These are phyloP conservation scores for Fonsecaea monophora DNA, from an alignment of 2,329 filamentous ascomycete species.

Conservation along the genomic window DNA sequence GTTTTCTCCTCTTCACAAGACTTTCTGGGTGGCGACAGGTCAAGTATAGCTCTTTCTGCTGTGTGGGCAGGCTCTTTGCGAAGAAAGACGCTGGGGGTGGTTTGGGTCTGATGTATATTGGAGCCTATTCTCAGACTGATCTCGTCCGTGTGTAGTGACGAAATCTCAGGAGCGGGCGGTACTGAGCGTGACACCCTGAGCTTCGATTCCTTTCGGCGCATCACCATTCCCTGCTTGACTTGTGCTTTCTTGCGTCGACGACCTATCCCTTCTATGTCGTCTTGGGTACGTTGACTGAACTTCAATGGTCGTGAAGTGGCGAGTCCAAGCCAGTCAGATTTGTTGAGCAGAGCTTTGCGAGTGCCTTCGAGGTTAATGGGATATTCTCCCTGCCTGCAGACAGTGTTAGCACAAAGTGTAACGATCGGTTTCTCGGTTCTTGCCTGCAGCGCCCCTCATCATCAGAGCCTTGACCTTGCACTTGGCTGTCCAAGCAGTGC, in stretches of 20 bases:
- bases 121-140: slow-evolving; percentile 38
- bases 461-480: not conserved
- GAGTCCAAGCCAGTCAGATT: slow-evolving; percentile 28
- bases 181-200: slow-evolving; percentile 20
- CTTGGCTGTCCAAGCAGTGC: not conserved
- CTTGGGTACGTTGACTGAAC: slow-evolving; percentile 11
- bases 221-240: not conserved
- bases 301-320: slow-evolving; percentile 18
- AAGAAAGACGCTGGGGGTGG: slow-evolving; percentile 9
- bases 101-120: slow-evolving; percentile 33
- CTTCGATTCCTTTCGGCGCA: not conserved
- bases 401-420: slow-evolving; percentile 4
- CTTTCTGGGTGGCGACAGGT: not conserved
- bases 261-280: slow-evolving; percentile 12
- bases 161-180: slow-evolving; percentile 41
- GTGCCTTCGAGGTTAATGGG: slow-evolving; percentile 1
- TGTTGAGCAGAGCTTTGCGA: slow-evolving; percentile 20
- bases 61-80: not conserved
- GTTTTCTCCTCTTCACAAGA: not conserved
- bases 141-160: slow-evolving; percentile 27
- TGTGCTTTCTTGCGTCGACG: slow-evolving; percentile 12
- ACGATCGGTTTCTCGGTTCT: not conserved
- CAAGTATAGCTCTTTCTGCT: not conserved
- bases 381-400: slow-evolving; percentile 3
- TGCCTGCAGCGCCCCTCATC: not conserved